A percentile compares a stretch with the other conserved stretches of the same genome.
phyloP scores from a whole-genome alignment of 768 basidiomycete genomes.

The Tulasnella sp. region DNA sequence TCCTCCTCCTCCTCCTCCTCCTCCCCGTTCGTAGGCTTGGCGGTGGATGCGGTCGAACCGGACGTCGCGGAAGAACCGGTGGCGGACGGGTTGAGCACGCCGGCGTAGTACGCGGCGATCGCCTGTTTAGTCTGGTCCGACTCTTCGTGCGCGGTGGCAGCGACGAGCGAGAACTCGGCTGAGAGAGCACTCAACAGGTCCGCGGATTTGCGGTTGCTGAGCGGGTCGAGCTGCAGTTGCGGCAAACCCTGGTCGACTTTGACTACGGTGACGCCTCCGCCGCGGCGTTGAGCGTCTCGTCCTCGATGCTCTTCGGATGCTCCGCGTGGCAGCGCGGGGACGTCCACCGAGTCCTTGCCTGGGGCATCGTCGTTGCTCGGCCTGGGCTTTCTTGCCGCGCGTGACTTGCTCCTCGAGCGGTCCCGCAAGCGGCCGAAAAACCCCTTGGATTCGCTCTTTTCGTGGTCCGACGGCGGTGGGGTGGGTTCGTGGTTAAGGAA shows the following conservation, averaged over 20 bases:
- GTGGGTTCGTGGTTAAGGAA: background rate
- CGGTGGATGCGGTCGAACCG: no score
- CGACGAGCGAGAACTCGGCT: background rate
- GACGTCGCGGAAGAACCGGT: no score
- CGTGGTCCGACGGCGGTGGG: background rate
- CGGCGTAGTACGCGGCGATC: background rate
- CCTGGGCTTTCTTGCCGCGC: background rate
- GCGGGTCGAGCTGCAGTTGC: background rate
- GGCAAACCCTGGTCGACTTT: background rate
- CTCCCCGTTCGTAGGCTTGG: background rate
- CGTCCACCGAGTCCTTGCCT: background rate
- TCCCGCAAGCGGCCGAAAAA: background rate
- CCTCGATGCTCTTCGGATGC: background rate
- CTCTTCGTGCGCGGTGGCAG: background rate
- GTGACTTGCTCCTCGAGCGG: background rate
- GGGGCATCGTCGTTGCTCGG: background rate
- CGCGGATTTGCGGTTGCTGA: constrained; percentile 2
- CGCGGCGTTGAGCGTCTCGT: background rate
- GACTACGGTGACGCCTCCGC: background rate
- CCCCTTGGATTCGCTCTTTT: background rate
- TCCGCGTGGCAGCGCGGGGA: background rate
- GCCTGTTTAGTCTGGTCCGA: background rate
- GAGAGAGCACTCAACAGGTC: background rate
- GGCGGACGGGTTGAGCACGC: background rate
- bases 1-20: background rate